Conservation (phyloP, 225 moss, liverwort and hornwort species). For the Anthoceros angustus region DNA sequence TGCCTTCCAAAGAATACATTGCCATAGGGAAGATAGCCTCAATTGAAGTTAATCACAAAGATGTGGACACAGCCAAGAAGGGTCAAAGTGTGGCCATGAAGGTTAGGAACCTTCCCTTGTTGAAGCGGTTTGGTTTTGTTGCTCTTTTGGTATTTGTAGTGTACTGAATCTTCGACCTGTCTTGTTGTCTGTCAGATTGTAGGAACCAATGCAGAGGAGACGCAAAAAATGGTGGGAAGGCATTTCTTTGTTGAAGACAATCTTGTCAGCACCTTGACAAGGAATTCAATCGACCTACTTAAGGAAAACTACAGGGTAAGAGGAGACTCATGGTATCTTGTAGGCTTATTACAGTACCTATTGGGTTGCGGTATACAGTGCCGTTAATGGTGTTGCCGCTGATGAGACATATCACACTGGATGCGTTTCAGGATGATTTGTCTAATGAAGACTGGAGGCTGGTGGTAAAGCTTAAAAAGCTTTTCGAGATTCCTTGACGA, state of each 20-base stretch:
- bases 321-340: background rate
- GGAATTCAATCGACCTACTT: constrained; percentile 88
- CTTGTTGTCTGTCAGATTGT: constrained; percentile 47
- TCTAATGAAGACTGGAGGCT: constrained; percentile 35
- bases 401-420: background rate
- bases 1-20: constrained; percentile 81
- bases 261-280: constrained; percentile 82
- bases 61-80: constrained; percentile 88
- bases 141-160: background rate
- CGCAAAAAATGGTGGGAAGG: constrained; percentile 89
- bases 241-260: constrained; percentile 92
- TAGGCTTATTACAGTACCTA: background rate
- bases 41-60: constrained; percentile 95
- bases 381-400: background rate
- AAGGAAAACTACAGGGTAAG: constrained; percentile 96
- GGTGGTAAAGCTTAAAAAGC: constrained; percentile 26
- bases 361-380: background rate
- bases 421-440: constrained; percentile 23
- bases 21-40: constrained; percentile 96
- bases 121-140: background rate
- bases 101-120: constrained; percentile 23
- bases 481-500: constrained; percentile 28
- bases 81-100: constrained; percentile 96
- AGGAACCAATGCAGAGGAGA: constrained; percentile 94
- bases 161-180: background rate